phyloP scores from a whole-genome alignment of 495 filamentous ascomycete genomes.

The Sphaerosporella brunnea region DNA sequence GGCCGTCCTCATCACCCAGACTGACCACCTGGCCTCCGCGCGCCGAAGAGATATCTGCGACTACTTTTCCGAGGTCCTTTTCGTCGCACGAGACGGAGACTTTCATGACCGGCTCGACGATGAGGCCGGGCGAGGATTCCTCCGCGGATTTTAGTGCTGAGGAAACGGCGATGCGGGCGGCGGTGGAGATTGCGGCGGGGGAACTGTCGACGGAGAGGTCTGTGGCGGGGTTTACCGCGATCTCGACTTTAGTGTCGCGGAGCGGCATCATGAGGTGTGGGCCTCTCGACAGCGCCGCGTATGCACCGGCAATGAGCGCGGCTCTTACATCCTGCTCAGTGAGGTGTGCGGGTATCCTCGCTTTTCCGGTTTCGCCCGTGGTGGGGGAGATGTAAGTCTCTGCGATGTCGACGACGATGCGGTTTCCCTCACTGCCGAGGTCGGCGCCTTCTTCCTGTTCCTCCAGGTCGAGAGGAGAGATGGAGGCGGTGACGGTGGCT shows the following conservation, averaged over 20 bases:
- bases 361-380: slow-evolving; percentile 16
- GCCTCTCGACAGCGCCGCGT: slow-evolving; percentile 74
- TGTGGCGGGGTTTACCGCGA: slow-evolving; percentile 45
- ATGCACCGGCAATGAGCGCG: slow-evolving; percentile 55
- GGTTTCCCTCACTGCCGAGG: slow-evolving; percentile 14
- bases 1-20: slow-evolving; percentile 42
- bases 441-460: slow-evolving; percentile 6
- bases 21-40: slow-evolving; percentile 75
- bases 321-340: slow-evolving; percentile 27
- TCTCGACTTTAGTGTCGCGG: slow-evolving; percentile 45
- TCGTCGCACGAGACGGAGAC: slow-evolving; percentile 73
- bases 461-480: slow-evolving; percentile 37
- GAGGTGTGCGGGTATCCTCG: slow-evolving; percentile 13
- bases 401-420: slow-evolving; percentile 16
- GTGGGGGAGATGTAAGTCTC: slow-evolving; percentile 28
- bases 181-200: slow-evolving; percentile 56
- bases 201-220: slow-evolving; percentile 52
- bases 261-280: slow-evolving; percentile 61
- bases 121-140: slow-evolving; percentile 20
- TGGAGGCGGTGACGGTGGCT: slow-evolving; percentile 51
- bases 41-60: slow-evolving; percentile 68
- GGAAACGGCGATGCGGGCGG: slow-evolving; percentile 53
- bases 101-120: slow-evolving; percentile 89
- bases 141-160: slow-evolving; percentile 43
- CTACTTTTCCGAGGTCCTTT: slow-evolving; percentile 60